These are phyloP conservation scores for Cladosporium sp. DNA, from an alignment of 2,329 filamentous ascomycete species.

Conservation along the genomic window DNA sequence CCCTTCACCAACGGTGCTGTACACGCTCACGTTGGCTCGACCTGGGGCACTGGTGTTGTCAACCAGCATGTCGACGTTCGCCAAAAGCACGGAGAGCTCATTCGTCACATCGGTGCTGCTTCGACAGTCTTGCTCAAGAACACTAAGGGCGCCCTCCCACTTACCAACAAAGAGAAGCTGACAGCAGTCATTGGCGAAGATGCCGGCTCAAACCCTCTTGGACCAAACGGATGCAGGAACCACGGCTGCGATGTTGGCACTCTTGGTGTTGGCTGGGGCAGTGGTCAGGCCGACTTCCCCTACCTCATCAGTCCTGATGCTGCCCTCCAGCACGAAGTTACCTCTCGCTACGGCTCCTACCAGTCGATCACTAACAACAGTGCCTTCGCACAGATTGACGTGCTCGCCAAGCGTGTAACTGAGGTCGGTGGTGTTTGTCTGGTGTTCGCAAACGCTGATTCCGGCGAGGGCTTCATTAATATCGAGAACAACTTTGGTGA, in stretches of 20 bases:
- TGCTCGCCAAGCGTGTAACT: conserved; percentile 43
- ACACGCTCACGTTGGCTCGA: conserved; percentile 63
- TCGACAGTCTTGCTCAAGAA: conserved; percentile 53
- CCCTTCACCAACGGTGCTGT: conserved; percentile 64
- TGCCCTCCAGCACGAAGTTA: conserved; percentile 35
- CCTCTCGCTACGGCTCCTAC: conserved; percentile 29
- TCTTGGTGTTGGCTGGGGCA: conserved; percentile 51
- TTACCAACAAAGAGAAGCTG: conserved; percentile 49
- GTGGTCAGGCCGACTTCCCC: conserved; percentile 44
- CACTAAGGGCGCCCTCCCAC: conserved; percentile 49
- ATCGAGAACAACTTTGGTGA: conserved; percentile 49
- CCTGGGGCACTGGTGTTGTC: conserved; percentile 63
- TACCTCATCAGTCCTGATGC: conserved; percentile 36
- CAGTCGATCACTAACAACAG: conserved; percentile 36
- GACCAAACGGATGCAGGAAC: conserved; percentile 51
- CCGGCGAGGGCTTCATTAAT: conserved; percentile 54
- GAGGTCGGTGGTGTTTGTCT: conserved; percentile 44
- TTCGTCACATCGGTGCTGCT: conserved; percentile 41
- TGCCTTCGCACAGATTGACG: conserved; percentile 32
- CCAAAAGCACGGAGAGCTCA: conserved; percentile 35
- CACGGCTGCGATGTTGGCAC: conserved; percentile 51
- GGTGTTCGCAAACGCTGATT: conserved; percentile 36
- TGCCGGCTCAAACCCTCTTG: conserved; percentile 48
- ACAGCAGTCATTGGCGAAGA: conserved; percentile 55
- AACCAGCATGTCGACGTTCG: conserved; percentile 80